Base-by-base conservation (phyloP, 1,284 basidiomycete genomes). In the Trichosporon faecale region DNA sequence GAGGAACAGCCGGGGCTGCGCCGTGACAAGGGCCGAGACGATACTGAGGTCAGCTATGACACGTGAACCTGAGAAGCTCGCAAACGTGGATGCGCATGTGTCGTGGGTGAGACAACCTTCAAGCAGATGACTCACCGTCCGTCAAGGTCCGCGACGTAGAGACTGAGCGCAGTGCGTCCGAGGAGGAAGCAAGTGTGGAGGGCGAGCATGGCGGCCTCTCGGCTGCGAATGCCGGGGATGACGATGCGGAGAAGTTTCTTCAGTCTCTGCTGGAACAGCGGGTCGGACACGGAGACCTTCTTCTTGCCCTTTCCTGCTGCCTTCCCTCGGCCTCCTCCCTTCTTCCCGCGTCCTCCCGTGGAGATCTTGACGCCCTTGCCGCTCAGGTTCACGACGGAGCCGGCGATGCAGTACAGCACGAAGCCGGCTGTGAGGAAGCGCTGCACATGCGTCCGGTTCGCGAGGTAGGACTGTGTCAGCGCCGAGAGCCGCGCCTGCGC, bases 141-240 rank as follows among this genome's bases (percentile, higher is more conserved):
- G 78, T 98, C 96, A 65, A 98, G 86, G 66, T 93, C 89, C 8
- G 96, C 95, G 64, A 99, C 94, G 79, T 98, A 98, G n/a, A 99
- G 86, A 27, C 92, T 94, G 66, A 98, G 90, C 11, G 93, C 90
- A 2, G 95, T 98, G 72, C 95, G 86, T 72, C 93, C 90, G 18
- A 98, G 87, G 67, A 99, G 87, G 74, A 98, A 88, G 77, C 89
- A 88, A 4, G 94, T 92, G 80, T 98, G 95, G 85, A 94, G 90
- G 67, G 91, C 85, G 6, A 99, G 87, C 69, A 98, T 88, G 57
- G 92, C 85, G 0, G 94, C 92, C 82, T 98, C 95, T 76, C 94
- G 92, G 4, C 91, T 93, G 65, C 88, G 88, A 74, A 93, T 84
- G 27, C 90, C 88, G 2, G 95, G 96, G 70, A 98, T 93, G 21